phyloP scores from a whole-genome alignment of 805 yeast genomes.

The Isabelozyma heimii region DNA sequence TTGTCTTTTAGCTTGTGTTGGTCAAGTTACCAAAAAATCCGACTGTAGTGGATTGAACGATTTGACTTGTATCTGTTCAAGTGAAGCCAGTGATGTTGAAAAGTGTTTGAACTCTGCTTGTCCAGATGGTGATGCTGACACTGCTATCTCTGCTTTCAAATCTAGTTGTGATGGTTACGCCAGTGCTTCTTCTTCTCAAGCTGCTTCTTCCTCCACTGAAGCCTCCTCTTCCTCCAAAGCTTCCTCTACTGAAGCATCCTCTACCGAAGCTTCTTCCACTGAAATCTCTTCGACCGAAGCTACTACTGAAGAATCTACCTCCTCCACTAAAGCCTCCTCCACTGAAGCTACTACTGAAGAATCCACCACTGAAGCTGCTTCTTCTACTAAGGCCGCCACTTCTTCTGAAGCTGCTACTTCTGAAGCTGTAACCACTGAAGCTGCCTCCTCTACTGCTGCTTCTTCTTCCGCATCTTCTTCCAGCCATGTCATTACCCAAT shows the following conservation, averaged over 20 bases:
- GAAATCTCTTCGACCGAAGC: conserved; percentile 14
- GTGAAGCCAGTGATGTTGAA: conserved; percentile 51
- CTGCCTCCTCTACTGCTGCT: conserved; percentile 11
- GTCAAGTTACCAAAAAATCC: conserved; percentile 59
- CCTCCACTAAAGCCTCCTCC: conserved; percentile 9
- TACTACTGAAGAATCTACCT: conserved; percentile 11
- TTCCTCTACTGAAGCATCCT: conserved; percentile 28
- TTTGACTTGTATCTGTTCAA: conserved; percentile 65
- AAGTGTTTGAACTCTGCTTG: conserved; percentile 67
- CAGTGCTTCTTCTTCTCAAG: conserved; percentile 19
- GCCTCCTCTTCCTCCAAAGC: conserved; percentile 26
- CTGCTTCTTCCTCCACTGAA: conserved; percentile 22
- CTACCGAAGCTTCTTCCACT: conserved; percentile 24
- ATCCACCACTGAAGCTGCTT: conserved; percentile 10
- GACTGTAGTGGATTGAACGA: conserved; percentile 60
- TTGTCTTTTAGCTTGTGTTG: conserved; percentile 85
- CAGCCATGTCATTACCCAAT: conserved; percentile 16
- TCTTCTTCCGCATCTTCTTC: conserved; percentile 9
- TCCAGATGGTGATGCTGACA: conserved; percentile 57
- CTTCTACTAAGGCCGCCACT: conserved; percentile 7
- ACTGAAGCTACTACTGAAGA: conserved; percentile 11
- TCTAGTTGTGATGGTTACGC: conserved; percentile 49
- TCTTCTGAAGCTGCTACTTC: background rate
- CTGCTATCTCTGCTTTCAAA: conserved; percentile 61
- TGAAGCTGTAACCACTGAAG: conserved; percentile 4